A percentile compares a stretch with the other conserved stretches of the same genome.
phyloP scores from a whole-genome alignment of 345 rosid genomes.

The Pugionium cornutum region DNA sequence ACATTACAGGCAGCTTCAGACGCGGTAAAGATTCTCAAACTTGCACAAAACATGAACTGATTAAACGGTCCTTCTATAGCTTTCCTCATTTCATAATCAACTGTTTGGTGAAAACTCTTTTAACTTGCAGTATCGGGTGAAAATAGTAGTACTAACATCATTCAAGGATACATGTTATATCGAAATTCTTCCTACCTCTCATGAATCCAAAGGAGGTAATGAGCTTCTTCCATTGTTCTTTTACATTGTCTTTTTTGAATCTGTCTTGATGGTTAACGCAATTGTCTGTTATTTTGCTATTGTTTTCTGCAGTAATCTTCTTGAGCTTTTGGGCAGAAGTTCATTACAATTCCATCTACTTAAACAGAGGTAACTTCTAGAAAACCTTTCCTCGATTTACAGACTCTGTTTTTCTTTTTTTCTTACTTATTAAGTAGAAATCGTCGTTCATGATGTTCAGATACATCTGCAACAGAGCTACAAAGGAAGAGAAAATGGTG shows the following conservation, averaged over 20 bases:
- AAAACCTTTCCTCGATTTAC: neutral
- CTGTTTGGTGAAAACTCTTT: slow-evolving; percentile 4
- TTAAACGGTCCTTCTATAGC: neutral
- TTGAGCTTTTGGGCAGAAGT: slow-evolving; percentile 99
- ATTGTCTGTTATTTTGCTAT: slow-evolving; percentile 2
- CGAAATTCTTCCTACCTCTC: slow-evolving; percentile 73
- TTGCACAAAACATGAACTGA: neutral
- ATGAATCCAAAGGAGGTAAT: slow-evolving; percentile 70
- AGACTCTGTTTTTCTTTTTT: neutral
- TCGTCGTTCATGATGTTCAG: slow-evolving; percentile 4
- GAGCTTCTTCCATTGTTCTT: neutral
- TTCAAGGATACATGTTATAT: slow-evolving; percentile 87
- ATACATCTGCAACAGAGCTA: slow-evolving; percentile 45
- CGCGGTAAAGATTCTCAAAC: slow-evolving; percentile 43
- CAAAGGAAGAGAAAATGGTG: slow-evolving; percentile 78
- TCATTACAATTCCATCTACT: slow-evolving; percentile 88
- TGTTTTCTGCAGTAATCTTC: slow-evolving; percentile 57
- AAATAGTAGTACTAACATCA: slow-evolving; percentile 76
- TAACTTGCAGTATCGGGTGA: slow-evolving; percentile 60
- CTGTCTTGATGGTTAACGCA: neutral
- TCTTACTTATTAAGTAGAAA: slow-evolving; percentile 3
- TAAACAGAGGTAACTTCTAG: slow-evolving; percentile 50
- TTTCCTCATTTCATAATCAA: neutral
- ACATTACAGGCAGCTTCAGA: slow-evolving; percentile 86
- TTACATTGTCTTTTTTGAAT: neutral